phyloP scores from a whole-genome alignment of 2,329 filamentous ascomycete genomes.

The Geosmithia flava region DNA sequence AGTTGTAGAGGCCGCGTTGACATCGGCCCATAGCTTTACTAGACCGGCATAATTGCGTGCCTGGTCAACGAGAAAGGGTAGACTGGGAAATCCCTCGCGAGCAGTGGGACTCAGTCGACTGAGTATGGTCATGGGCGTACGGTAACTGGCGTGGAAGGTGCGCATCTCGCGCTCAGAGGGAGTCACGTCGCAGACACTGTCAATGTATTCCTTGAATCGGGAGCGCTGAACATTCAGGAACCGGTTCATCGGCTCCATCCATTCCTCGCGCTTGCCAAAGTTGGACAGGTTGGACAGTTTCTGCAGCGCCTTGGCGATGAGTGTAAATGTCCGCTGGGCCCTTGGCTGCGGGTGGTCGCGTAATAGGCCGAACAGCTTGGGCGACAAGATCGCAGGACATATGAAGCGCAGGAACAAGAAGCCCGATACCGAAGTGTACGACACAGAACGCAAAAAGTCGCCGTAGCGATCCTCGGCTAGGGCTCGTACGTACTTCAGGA shows the following conservation, averaged over 20 bases:
- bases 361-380: conserved; percentile 81
- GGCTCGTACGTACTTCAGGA: conserved; percentile 82
- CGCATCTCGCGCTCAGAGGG: conserved; percentile 55
- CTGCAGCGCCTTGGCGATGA: conserved; percentile 87
- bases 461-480: conserved; percentile 93
- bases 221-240: conserved; percentile 67
- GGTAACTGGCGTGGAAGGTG: conserved; percentile 71
- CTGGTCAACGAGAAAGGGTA: conserved; percentile 88
- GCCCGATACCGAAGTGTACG: conserved; percentile 88
- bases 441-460: conserved; percentile 77
- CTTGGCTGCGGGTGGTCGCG: conserved; percentile 70
- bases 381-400: conserved; percentile 90
- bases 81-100: conserved; percentile 81
- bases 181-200: conserved; percentile 66
- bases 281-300: conserved; percentile 82
- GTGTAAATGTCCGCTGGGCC: conserved; percentile 76
- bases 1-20: conserved; percentile 16
- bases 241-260: conserved; percentile 97
- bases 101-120: conserved; percentile 68
- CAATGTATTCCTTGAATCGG: conserved; percentile 77
- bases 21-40: conserved; percentile 67
- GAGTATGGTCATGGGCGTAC: conserved; percentile 83
- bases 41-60: conserved; percentile 74
- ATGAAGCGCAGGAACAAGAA: conserved; percentile 94
- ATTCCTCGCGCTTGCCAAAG: conserved; percentile 91